Percentiles rank a stretch among this genome's conserved stretches.
Evolutionary conservation across 2,329 filamentous ascomycete species (phyloP).

Genomic region (Malbranchea zuffiana): DNA sequence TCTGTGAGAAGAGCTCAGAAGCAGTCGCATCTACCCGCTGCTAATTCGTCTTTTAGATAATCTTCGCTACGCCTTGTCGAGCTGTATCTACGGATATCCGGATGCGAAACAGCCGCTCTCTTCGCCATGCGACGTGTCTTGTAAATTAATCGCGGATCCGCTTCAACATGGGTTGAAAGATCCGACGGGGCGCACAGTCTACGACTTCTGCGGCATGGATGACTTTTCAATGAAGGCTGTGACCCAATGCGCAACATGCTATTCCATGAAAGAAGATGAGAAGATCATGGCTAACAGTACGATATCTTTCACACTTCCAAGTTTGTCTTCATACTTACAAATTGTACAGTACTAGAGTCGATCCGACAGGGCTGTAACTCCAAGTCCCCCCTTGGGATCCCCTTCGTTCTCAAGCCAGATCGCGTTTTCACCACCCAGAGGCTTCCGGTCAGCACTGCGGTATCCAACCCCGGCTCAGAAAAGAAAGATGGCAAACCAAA

Average conservation of each 20-base stretch:
- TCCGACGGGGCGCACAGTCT: slow-evolving; percentile 22
- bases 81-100: slow-evolving; percentile 35
- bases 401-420: slow-evolving; percentile 31
- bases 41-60: slow-evolving; percentile 28
- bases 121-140: slow-evolving; percentile 36
- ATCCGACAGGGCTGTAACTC: slow-evolving; percentile 37
- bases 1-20: slow-evolving; percentile 32
- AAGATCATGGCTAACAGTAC: slow-evolving; percentile 36
- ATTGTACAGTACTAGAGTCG: slow-evolving; percentile 33
- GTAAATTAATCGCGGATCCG: slow-evolving; percentile 25
- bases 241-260: slow-evolving; percentile 34
- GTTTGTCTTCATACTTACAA: slow-evolving; percentile 8
- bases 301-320: slow-evolving; percentile 12
- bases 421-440: slow-evolving; percentile 33
- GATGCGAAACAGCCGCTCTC: slow-evolving; percentile 27
- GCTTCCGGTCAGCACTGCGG: slow-evolving; percentile 25
- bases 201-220: slow-evolving; percentile 29
- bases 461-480: slow-evolving; percentile 17
- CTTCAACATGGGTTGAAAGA: slow-evolving; percentile 23
- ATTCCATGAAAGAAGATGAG: slow-evolving; percentile 32
- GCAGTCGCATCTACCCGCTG: not conserved
- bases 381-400: slow-evolving; percentile 23
- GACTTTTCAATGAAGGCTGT: slow-evolving; percentile 34
- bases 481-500: slow-evolving; percentile 10
- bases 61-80: slow-evolving; percentile 35